phyloP scores from a whole-genome alignment of 2,329 filamentous ascomycete genomes.

The Bisporella sp. region DNA sequence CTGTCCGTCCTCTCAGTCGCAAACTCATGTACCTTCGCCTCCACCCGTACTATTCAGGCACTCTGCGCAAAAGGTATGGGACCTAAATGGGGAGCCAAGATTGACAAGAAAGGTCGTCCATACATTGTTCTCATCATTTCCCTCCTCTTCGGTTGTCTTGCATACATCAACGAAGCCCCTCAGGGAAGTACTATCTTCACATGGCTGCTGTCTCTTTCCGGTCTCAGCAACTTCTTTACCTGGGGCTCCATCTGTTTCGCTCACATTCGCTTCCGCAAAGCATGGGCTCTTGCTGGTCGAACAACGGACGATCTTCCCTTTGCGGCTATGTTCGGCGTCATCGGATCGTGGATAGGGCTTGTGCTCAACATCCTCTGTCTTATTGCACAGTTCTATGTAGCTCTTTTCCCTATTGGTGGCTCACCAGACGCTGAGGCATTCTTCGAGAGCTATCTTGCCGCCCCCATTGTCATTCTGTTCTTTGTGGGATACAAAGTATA shows the following conservation, averaged over 20 bases:
- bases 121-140: constrained; percentile 46
- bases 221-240: constrained; percentile 67
- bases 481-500: constrained; percentile 63
- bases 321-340: constrained; percentile 44
- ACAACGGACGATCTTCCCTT: constrained; percentile 42
- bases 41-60: constrained; percentile 82
- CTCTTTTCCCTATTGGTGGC: constrained; percentile 42
- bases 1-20: constrained; percentile 85
- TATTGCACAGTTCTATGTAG: constrained; percentile 43
- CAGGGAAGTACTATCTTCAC: constrained; percentile 43
- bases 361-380: constrained; percentile 60
- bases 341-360: constrained; percentile 64
- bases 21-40: constrained; percentile 87
- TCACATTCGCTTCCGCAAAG: constrained; percentile 59
- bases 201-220: constrained; percentile 65
- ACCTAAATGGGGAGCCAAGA: constrained; percentile 68
- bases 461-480: constrained; percentile 46
- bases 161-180: constrained; percentile 45
- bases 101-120: constrained; percentile 75
- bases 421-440: constrained; percentile 31
- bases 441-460: constrained; percentile 44
- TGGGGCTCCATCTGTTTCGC: constrained; percentile 64
- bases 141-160: constrained; percentile 49
- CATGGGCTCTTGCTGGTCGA: constrained; percentile 53
- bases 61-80: constrained; percentile 83